A percentile compares a stretch with the other conserved stretches of the same genome.
Evolutionary conservation across 2,329 filamentous ascomycete species (phyloP).

Genomic region (Aspergillus latus): DNA sequence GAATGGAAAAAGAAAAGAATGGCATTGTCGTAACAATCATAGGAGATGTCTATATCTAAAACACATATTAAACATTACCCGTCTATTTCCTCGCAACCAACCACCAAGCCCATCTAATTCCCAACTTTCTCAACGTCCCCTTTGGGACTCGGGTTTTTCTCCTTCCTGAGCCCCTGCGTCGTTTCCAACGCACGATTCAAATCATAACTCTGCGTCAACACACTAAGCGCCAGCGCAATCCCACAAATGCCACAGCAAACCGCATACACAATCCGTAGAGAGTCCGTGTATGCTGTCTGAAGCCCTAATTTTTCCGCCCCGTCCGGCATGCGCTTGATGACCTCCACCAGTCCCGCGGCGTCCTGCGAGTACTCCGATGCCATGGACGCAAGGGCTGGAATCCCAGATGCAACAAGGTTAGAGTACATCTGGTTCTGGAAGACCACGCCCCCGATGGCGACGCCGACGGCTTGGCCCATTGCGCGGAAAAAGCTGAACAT

Average conservation of each 20-base stretch:
- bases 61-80: too few relatives aligned
- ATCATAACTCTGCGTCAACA: slow-evolving; percentile 6
- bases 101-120: too few relatives aligned
- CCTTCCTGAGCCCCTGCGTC: slow-evolving; percentile 2
- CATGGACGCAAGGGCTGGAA: neutral
- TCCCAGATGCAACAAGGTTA: neutral
- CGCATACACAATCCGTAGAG: slow-evolving; percentile 11
- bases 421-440: slow-evolving; percentile 12
- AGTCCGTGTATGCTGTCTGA: slow-evolving; percentile 11
- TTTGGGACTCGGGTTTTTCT: neutral
- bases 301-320: slow-evolving; percentile 1
- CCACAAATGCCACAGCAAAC: slow-evolving; percentile 9
- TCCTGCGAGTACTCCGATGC: slow-evolving; percentile 8
- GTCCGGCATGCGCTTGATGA: neutral
- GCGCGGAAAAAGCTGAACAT: slow-evolving; percentile 15
- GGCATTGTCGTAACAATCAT: too few relatives aligned
- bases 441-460: slow-evolving; percentile 8
- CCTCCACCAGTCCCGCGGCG: slow-evolving; percentile 9
- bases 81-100: too few relatives aligned
- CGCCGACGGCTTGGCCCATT: slow-evolving; percentile 8
- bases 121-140: neutral
- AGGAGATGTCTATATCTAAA: too few relatives aligned
- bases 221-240: slow-evolving; percentile 4
- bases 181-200: slow-evolving; percentile 7
- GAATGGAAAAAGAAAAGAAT: too few relatives aligned